These are phyloP conservation scores for Aspergillus saccharolyticus DNA, from an alignment of 495 filamentous ascomycete species.

Conservation along the genomic window DNA sequence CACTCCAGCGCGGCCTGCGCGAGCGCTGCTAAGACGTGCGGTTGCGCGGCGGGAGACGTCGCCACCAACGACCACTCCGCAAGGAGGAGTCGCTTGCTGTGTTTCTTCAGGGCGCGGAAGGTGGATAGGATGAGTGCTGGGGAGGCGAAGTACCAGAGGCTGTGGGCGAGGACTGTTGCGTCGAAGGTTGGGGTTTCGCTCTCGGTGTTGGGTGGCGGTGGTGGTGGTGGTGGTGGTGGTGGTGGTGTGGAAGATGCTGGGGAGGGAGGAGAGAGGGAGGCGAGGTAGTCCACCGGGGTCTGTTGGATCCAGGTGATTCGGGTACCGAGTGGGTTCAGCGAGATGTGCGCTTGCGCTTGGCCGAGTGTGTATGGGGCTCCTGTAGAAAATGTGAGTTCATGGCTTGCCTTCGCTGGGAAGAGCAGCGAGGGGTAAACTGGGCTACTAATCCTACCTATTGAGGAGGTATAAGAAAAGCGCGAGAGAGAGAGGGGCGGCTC, in stretches of 20 bases:
- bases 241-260: slow-evolving; percentile 7
- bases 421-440: slow-evolving; percentile 4
- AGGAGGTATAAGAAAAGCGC: no score
- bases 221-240: no score
- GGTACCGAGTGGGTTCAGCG: slow-evolving; percentile 25
- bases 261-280: slow-evolving; percentile 11
- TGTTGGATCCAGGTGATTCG: slow-evolving; percentile 38
- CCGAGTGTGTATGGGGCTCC: slow-evolving; percentile 31
- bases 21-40: slow-evolving; percentile 25
- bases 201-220: slow-evolving; percentile 14
- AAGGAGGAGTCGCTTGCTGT: slow-evolving; percentile 28
- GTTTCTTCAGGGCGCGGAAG: slow-evolving; percentile 29
- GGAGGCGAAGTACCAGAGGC: slow-evolving; percentile 46
- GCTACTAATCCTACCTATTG: no score
- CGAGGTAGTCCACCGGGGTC: slow-evolving; percentile 24
- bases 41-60: slow-evolving; percentile 18
- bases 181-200: slow-evolving; percentile 34
- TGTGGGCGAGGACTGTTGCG: slow-evolving; percentile 43
- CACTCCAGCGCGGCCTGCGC: slow-evolving; percentile 22
- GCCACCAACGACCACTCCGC: slow-evolving; percentile 36
- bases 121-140: slow-evolving; percentile 22
- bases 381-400: slow-evolving; percentile 9
- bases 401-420: background rate
- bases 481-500: no score
- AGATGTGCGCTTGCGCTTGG: slow-evolving; percentile 35